Base-by-base conservation (phyloP, 2,329 filamentous ascomycete species). In the Alternaria incomplexa region DNA sequence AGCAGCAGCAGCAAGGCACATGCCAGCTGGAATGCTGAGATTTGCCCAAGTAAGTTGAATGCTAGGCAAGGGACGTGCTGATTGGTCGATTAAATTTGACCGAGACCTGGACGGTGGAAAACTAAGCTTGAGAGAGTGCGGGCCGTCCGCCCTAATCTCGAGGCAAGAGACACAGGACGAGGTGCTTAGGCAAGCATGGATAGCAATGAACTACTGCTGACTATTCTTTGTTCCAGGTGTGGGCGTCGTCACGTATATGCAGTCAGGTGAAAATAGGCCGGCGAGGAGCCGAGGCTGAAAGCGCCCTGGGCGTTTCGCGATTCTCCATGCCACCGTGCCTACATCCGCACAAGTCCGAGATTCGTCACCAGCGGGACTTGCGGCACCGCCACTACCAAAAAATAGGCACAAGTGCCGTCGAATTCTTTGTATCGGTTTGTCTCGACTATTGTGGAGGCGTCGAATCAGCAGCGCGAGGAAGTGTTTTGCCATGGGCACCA, bases 1-100 rank as follows among this genome's bases (percentile, higher is more conserved):
- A 57, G 46, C 56, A 68, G 63, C 70, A 64, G 54, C 61, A 74
- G 75, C 75, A 77, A 78, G 75, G 76, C 72, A 78, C 75, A 62
- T 58, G 57, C 61, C 66, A 71, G 65, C 66, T 67, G 67, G 60
- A 51, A 66, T 40, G 44, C 58, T 58, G 58, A 56, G 52, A 61
- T 64, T 60, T 50, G 46, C 45, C 32, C 43, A 57, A 32, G 36
- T 22, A 13, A 64, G 48, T 52, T 56, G 61, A 63, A 67, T 63
- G 55, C 62, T 51, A 57, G 58, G 51, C 47, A 53, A 44, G 25
- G 32, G 28, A 36, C 47, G 55, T 43, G 59, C 15, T 75, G 73
- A 75, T 77, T 76, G 72, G 74, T 52, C 48, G 64, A 62, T 32
- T 63, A 50, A 56, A 57, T 59, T 54, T 58, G 55, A 60, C 66